Base-by-base conservation (phyloP, 805 yeast species). In the Nakazawaea laoshanensis region DNA sequence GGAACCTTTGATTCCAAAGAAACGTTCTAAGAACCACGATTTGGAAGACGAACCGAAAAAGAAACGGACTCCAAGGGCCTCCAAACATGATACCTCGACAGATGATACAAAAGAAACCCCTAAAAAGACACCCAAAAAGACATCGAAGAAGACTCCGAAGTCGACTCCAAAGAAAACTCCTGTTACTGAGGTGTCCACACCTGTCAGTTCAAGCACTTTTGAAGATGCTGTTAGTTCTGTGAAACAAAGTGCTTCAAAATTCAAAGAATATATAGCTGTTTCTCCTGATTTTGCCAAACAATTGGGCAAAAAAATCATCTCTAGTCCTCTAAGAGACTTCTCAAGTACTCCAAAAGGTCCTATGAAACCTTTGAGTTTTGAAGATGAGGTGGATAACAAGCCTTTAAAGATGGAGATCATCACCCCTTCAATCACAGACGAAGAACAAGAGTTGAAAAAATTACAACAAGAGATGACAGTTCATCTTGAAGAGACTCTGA, bases 271-370 rank as follows among this genome's bases (percentile, higher is more conserved):
- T 4, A 37, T 40, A 6, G 27, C 39, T 5, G 31, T 26, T 7
- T 26, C 38, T 12, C 38, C 48, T 2, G 57, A 48, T 6, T 55
- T 65, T 37, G 65, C 66, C 2, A 47, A 61, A 17, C 55, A 56
- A 23, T 44, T 63, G 32, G 53, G 60, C 4, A 44, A 54, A 11
- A 24, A 20, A 13, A 21, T 42, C 43, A 5, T 40, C 46, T 19
- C 46, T 40, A 42, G 53, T 48, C 8, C 41, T 35, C 25, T 39
- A 17, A 23, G 19, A 25, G 2, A 16, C 14, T 15, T 19, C 17
- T 2, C 16, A 13, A 29, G 19, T 12, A 27, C 27, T 19, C 38
- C 38, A 15, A 40, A 29, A 5, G 32, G 33, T 14, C 38, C 38
- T n/a, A 31, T 21, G 33, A 29, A 12, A 28, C 32, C 25, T 11